Conservation (phyloP, 352 stramenopile species). For the Phytophthora europaea region DNA sequence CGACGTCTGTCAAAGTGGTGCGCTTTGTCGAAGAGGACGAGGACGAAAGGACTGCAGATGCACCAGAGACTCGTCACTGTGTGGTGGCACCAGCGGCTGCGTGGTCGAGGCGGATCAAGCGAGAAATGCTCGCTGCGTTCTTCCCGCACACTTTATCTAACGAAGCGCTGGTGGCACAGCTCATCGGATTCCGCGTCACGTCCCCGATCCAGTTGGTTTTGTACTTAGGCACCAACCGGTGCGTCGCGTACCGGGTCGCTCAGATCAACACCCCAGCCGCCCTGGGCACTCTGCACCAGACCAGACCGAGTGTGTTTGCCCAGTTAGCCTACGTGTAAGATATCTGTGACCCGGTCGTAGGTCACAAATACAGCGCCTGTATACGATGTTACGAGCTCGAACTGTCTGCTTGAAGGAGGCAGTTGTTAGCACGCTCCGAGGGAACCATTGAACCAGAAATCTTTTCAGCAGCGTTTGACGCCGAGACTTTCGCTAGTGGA, state of each 20-base stretch:
- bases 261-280: slow-evolving; percentile 6
- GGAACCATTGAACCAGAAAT: slow-evolving; percentile 7
- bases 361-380: not conserved
- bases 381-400: no score
- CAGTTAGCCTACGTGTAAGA: no score
- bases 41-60: not conserved
- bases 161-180: not conserved
- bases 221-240: slow-evolving; percentile 3
- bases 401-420: no score
- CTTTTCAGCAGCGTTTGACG: slow-evolving; percentile 23
- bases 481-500: not conserved
- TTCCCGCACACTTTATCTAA: not conserved
- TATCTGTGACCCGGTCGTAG: no score
- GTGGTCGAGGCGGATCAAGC: slow-evolving; percentile 17
- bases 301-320: not conserved
- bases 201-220: slow-evolving; percentile 2
- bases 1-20: not conserved
- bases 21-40: slow-evolving; percentile 13
- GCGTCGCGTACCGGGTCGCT: slow-evolving; percentile 3
- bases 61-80: slow-evolving; percentile 10
- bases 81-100: slow-evolving; percentile 13
- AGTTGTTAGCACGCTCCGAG: not conserved
- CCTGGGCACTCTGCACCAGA: not conserved
- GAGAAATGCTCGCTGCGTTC: slow-evolving; percentile 6
- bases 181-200: slow-evolving; percentile 1